Conservation (phyloP, 768 basidiomycete genomes). For the Suillus occidentalis region DNA sequence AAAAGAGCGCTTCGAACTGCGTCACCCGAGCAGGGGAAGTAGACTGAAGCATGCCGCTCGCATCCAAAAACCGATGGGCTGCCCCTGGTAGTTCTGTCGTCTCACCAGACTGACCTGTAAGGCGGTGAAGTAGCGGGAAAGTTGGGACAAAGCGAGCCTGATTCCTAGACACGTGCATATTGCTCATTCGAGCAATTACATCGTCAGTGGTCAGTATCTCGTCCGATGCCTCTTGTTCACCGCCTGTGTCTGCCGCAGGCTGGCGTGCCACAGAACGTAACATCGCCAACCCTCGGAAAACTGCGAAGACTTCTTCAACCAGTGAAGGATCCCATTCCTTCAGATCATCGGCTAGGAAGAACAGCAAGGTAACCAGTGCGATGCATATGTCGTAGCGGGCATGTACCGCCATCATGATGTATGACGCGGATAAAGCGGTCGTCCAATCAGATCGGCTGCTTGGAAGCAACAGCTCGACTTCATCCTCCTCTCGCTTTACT, state of each 20-base stretch:
- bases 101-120: slow-evolving; percentile 54
- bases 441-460: slow-evolving; percentile 61
- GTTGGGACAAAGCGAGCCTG: slow-evolving; percentile 49
- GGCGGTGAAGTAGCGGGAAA: slow-evolving; percentile 61
- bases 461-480: slow-evolving; percentile 54
- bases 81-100: slow-evolving; percentile 52
- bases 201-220: slow-evolving; percentile 56
- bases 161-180: slow-evolving; percentile 67
- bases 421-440: slow-evolving; percentile 60
- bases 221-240: slow-evolving; percentile 32
- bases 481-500: slow-evolving; percentile 77
- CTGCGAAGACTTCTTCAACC: slow-evolving; percentile 72
- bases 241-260: slow-evolving; percentile 43
- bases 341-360: slow-evolving; percentile 70
- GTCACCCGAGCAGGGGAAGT: slow-evolving; percentile 68
- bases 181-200: slow-evolving; percentile 59
- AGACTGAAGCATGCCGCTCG: slow-evolving; percentile 65
- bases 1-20: slow-evolving; percentile 68
- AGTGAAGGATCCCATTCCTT: slow-evolving; percentile 62
- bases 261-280: slow-evolving; percentile 61
- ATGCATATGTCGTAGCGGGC: slow-evolving; percentile 78
- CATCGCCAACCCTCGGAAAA: slow-evolving; percentile 77
- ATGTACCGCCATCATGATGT: slow-evolving; percentile 59
- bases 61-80: slow-evolving; percentile 71
- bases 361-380: slow-evolving; percentile 62